Percentiles rank a stretch among this genome's conserved stretches.
These are phyloP conservation scores for Lathyrus tuberosus DNA, from an alignment of 306 rosid species.

Conservation along the genomic window DNA sequence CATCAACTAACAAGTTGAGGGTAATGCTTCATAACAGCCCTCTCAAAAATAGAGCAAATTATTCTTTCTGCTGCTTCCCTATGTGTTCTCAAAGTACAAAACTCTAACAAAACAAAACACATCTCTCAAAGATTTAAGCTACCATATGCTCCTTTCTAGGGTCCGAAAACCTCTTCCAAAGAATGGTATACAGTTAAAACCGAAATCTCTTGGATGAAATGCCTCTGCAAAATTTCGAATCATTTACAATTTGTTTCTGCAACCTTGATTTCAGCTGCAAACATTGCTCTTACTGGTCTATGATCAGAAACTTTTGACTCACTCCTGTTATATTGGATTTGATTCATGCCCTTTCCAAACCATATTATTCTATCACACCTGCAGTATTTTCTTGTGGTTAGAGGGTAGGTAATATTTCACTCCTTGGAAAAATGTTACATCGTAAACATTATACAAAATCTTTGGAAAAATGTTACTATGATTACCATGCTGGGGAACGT, in stretches of 20 bases:
- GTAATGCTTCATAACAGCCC: background rate
- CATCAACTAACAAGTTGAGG: no score
- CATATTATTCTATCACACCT: slow-evolving; percentile 65
- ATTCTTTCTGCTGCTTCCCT: slow-evolving; percentile 11
- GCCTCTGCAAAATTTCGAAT: slow-evolving; percentile 14
- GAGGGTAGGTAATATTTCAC: background rate
- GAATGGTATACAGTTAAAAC: slow-evolving; percentile 1
- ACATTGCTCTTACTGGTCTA: slow-evolving; percentile 54
- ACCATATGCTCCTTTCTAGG: slow-evolving; percentile 31
- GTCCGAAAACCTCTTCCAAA: slow-evolving; percentile 8
- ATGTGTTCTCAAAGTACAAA: slow-evolving; percentile 5
- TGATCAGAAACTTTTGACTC: slow-evolving; percentile 58
- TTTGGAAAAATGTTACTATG: slow-evolving; percentile 19
- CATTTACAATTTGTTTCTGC: slow-evolving; percentile 30
- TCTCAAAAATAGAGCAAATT: background rate
- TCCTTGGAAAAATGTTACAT: slow-evolving; percentile 19
- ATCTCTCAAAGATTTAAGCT: slow-evolving; percentile 41
- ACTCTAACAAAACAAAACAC: background rate
- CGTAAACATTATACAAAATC: background rate
- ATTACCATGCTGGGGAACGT: slow-evolving; percentile 89
- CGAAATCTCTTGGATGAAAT: slow-evolving; percentile 46
- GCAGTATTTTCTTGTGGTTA: slow-evolving; percentile 30
- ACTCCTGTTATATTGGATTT: slow-evolving; percentile 46
- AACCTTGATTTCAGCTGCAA: slow-evolving; percentile 45
- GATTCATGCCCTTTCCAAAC: slow-evolving; percentile 61